Base-by-base conservation (phyloP, 371 early-diverging fungal species). In the Lichtheimia ornata region DNA sequence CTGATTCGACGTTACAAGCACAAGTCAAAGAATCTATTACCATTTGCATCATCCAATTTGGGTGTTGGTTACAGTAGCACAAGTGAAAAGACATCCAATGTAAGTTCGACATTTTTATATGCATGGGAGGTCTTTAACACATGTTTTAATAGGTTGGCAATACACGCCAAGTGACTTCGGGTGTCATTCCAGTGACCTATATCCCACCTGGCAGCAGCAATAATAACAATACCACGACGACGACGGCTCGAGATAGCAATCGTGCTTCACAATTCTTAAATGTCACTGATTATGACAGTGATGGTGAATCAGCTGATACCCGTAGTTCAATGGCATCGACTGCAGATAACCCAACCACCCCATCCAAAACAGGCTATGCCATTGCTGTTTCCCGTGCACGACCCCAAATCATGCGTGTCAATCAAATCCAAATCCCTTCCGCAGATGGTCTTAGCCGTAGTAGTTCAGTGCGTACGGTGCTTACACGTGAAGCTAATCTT, bases 151-250 rank as follows among this genome's bases (percentile, higher is more conserved):
- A 14, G 27, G 18, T 24, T 2, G 25, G 6, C 41, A 53, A 54
- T 54, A 41, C 64, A 28, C 49, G 64, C 6, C 50, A 63, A 53
- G 58, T 59, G 22, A 73, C 59, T 35, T 81, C 81, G 13, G 81
- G 77, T n/a, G 78, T 81, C 41, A 77, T 81, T 43, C 78, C 81
- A 28, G 72, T 81, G 2, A 64, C 76, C 3, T 77, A 74, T 64
- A 73, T 81, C 58, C 81, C 77, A 7, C 81, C 77, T 25, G 11
- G 18, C 27, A 25, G 18, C 27, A 25, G 58, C 59, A 11, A 57
- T 35, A 57, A 24, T 15, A 27, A 27, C 53, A 30, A 5, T 12
- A 28, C 28, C 24, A 17, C 28, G 5, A 17, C 53, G 22, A n/a
- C n/a, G 2, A 27, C 41, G 5, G 6, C 1, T 9, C 12, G 20